Evolutionary conservation across 345 rosid species (phyloP), one percentile per base, ranked within the genome.

Genomic region (Geranium brycei): DNA sequence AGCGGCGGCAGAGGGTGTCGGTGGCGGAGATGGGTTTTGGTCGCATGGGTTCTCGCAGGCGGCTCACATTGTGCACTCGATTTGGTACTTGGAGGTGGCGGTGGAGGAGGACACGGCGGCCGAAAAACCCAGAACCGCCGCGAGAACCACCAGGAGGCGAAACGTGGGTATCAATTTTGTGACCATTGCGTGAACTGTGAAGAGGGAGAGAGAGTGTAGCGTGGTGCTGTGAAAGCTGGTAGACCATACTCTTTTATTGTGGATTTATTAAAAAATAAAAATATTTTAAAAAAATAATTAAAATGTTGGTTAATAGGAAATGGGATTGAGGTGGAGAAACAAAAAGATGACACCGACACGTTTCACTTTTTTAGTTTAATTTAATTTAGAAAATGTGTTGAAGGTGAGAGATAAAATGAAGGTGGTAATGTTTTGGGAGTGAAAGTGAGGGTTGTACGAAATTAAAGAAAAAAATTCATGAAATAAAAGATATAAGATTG

Each of bases 11-110:
- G 86, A 47, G 0, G 77, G 68, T 1, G 84, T 78, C 0, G 91
- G 83, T 2, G 87, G 82, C 0, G 87, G 75, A 0, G 38, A 32
- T 0, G 62, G 85, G 75, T 0, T 84, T 61, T 7, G 82, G 80
- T 67, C 76, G 66, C 85, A 83, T 7, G 91, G 95, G 72, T 79
- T 83, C 32, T 84, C 85, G 18, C 98, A 89, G 3, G 86, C 71
- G 8, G 93, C 38, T 80, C 98, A 92, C 97, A 87, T 83, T 71
- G 95, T 86, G 79, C 97, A 92, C 57, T 87, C 87, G 71, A 77
- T 77, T 75, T 82, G 82, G 77, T 82, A 75, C 58, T 77, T 83
- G 55, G 87, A 64, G 18, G 80, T 14, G 1, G 69, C 57, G 1
- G 77, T 58, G 0, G 72, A 28, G 12, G 65, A 71, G 67, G 53